Base-by-base conservation (phyloP, 148 eudicot genomes). In the Persicaria maculosa region DNA sequence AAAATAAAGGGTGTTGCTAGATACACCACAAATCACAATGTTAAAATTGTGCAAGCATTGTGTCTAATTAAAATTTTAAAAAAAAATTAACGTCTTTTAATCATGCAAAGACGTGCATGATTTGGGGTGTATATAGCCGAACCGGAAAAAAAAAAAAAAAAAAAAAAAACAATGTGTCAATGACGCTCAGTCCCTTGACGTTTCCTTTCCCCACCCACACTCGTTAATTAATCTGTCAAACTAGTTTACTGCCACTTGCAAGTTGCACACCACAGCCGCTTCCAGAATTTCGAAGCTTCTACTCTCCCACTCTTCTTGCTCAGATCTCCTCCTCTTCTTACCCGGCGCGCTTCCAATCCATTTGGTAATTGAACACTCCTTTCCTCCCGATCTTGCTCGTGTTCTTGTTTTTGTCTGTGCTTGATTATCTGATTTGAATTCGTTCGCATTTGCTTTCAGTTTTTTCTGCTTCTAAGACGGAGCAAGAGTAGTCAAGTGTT, bases 371-470 rank as follows among this genome's bases (percentile, higher is more conserved):
- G 9, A 16, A 9, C 16, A 12, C 19, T 8, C 17, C 70, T 14
- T 14, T 40, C 43, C 47, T 36, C 67, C 40, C 40, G 40, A 31
- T 31, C 40, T 9, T 12, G 20, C n/a, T 64, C 45, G 52, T 7
- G 52, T 48, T 9, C 52, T 64, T 10, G 69, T 65, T 65, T 46
- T 65, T 65, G 7, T 64, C 2, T 64, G 17, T 40, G 47, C 43
- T 11, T 16, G 15, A 36, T 36, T 5, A 65, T 40, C 9, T 12
- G 43, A 65, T 65, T 65, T 16, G 70, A 65, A 25, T 65, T 65
- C 47, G 47, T 14, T 64, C 69, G 47, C 44, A 64, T 40, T 40
- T 14, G 69, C 69, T 64, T 64, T 12, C 69, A 64, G 69, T 64
- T 64, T 40, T 45, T 36, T 36, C 45, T 40, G 36, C 46, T 6